Evolutionary conservation across 495 filamentous ascomycete genomes (phyloP).

Genomic region (Astrothelium subdiscretum): DNA sequence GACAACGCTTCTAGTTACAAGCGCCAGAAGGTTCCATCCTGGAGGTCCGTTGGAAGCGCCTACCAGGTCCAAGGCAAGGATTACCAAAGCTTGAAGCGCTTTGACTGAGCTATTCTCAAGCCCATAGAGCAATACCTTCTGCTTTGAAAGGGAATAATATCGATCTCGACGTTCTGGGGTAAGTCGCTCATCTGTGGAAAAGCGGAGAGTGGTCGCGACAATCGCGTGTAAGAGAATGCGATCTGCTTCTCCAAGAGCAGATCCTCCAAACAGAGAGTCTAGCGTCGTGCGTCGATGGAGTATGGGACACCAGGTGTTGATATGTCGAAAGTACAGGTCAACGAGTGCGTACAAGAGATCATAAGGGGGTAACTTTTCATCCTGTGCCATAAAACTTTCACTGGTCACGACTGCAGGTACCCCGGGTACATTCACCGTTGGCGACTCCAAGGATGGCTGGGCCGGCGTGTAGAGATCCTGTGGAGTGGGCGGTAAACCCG

Average conservation of each 20-base stretch:
- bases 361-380: constrained; percentile 74
- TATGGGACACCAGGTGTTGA: constrained; percentile 87
- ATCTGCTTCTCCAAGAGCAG: constrained; percentile 65
- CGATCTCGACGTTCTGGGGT: constrained; percentile 55
- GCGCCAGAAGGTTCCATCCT: constrained; percentile 77
- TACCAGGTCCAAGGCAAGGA: constrained; percentile 66
- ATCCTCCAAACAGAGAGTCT: constrained; percentile 68
- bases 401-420: constrained; percentile 1
- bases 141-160: constrained; percentile 70
- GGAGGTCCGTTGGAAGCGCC: constrained; percentile 75
- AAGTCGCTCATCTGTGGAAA: constrained; percentile 62
- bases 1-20: constrained; percentile 76
- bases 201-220: constrained; percentile 74
- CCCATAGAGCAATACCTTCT: constrained; percentile 72
- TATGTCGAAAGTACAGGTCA: constrained; percentile 80
- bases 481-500: constrained; percentile 16
- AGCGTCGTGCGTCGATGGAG: constrained; percentile 68
- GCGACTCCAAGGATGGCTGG: constrained; percentile 33
- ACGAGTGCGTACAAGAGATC: constrained; percentile 70
- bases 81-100: constrained; percentile 72
- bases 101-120: constrained; percentile 83
- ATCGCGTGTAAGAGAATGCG: constrained; percentile 77
- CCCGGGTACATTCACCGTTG: constrained; percentile 31
- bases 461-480: constrained; percentile 35
- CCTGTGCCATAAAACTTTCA: constrained; percentile 26